Evolutionary conservation across 345 rosid genomes (phyloP), one percentile per base, ranked within the genome.

Genomic region (Carallia brachiata): DNA sequence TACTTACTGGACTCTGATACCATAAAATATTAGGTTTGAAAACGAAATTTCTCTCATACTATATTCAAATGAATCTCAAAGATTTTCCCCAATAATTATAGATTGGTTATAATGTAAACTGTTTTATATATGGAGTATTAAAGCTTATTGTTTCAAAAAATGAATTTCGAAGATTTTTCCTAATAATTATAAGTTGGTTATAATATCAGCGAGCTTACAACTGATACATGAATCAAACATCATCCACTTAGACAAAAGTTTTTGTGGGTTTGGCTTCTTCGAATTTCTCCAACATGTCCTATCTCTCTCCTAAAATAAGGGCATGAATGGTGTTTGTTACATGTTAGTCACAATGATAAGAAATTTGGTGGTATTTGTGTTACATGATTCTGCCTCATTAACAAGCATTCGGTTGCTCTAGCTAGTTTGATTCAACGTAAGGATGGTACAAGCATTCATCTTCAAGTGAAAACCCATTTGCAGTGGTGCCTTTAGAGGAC

Each of bases 351-450:
- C 6, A 6, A 17, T 19, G 52, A 31, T 16, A 1, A 31, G 18
- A 37, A 28, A 32, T 52, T 65, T 40, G 58, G 59, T 62, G 69
- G 64, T 55, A 62, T 68, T 63, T 34, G 69, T 8, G 31, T 67
- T 52, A n/a, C 50, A 61, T 37, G 44, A 36, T 30, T 16, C 63
- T 70, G 76, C 80, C 76, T 75, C 62, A n/a, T 65, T 66, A 39
- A 50, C 54, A 78, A 81, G 85, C 74, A 73, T 44, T 12, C 50
- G 3, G 50, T 10, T 44, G 50, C 50, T 13, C 48, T 12, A 9
- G 44, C 73, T 18, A 12, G 56, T 23, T 53, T 68, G 71, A 30
- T 66, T 67, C 65, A 74, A 58, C 76, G 52, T 72, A 48, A 81
- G 62, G 56, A 60, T 31, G 36, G 65, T 77, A 63, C 52, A 68